Percentiles rank a stretch among this genome's conserved stretches.
Evolutionary conservation across 306 rosid species (phyloP).

Genomic region (Pueraria montana): DNA sequence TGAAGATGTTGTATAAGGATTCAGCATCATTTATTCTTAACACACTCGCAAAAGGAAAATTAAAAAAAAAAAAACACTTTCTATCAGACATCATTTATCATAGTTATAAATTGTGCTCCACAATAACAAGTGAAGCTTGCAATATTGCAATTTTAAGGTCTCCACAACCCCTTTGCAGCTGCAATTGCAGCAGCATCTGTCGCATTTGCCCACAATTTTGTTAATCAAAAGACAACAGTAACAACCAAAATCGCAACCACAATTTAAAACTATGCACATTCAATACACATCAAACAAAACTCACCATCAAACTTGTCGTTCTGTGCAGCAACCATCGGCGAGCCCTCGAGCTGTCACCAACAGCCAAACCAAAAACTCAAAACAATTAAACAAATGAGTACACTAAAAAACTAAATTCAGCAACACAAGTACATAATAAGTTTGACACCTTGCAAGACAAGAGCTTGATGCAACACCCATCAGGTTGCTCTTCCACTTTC

Average conservation of each 20-base stretch:
- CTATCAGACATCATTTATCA: not conserved
- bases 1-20: not conserved
- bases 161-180: too few relatives aligned
- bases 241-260: not conserved
- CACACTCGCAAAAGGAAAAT: not conserved
- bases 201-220: not conserved
- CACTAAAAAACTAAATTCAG: not conserved
- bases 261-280: not conserved
- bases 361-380: conserved; percentile 41
- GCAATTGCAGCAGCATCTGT: not conserved
- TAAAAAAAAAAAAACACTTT: not conserved
- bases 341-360: conserved; percentile 81
- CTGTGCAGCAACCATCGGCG: conserved; percentile 85
- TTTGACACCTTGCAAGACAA: conserved; percentile 89
- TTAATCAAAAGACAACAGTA: not conserved
- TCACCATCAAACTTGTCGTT: conserved; percentile 93
- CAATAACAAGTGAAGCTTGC: not conserved
- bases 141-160: not conserved
- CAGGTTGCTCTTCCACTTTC: conserved; percentile 82
- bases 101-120: not conserved
- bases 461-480: conserved; percentile 89
- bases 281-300: conserved; percentile 22
- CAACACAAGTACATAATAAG: not conserved
- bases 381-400: not conserved
- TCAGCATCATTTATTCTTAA: too few relatives aligned